Percentiles rank a stretch among this genome's conserved stretches.
phyloP scores from a whole-genome alignment of 345 rosid genomes.

The Lepidium aucheri region DNA sequence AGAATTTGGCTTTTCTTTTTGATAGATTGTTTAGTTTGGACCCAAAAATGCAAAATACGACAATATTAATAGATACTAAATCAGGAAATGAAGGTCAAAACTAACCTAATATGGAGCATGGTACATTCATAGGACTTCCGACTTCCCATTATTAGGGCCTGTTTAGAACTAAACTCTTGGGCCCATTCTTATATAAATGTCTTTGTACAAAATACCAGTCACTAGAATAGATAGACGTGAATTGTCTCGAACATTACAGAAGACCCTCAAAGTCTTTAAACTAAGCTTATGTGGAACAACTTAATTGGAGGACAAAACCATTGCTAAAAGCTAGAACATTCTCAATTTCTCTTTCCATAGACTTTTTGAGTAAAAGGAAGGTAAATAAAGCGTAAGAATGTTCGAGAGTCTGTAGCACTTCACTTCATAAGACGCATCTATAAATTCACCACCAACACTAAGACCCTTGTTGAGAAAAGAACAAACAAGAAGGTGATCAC shows the following conservation, averaged over 20 bases:
- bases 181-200: too few relatives aligned
- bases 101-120: background rate
- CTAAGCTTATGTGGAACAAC: constrained; percentile 8
- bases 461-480: background rate
- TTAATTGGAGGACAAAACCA: background rate
- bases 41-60: background rate
- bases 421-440: background rate
- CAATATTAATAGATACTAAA: too few relatives aligned
- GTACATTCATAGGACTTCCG: background rate
- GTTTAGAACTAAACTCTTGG: background rate
- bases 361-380: too few relatives aligned
- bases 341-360: background rate
- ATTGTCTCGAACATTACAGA: constrained; percentile 18
- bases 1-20: too few relatives aligned
- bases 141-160: background rate
- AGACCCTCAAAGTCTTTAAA: background rate
- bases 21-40: background rate
- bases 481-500: background rate
- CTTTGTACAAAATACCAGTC: too few relatives aligned
- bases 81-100: background rate
- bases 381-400: background rate
- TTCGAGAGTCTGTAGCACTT: constrained; percentile 17
- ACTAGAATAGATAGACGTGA: background rate
- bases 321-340: background rate
- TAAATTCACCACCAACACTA: background rate